A percentile compares a stretch with the other conserved stretches of the same genome.
phyloP scores from a whole-genome alignment of 75 land plant species.

The Azolla pinnata region DNA sequence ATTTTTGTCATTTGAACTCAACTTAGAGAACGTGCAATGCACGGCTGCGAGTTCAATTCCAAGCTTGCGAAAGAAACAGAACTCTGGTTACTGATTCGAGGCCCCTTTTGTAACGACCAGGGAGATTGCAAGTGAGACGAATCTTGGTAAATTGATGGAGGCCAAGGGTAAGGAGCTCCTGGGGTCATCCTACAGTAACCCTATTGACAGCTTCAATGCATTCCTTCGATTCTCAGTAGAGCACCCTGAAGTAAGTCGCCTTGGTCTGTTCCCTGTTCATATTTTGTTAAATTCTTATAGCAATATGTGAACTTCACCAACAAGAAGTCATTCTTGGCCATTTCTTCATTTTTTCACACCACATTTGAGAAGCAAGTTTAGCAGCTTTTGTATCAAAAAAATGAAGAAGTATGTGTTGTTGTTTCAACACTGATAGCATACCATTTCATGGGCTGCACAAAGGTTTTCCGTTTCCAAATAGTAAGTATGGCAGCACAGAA shows the following conservation, averaged over 20 bases:
- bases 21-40: background rate
- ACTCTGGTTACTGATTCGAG: background rate
- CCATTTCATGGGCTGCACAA: too few relatives aligned
- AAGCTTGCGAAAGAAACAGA: background rate
- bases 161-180: constrained; percentile 51
- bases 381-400: too few relatives aligned
- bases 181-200: constrained; percentile 58
- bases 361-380: too few relatives aligned
- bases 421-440: background rate
- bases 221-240: constrained; percentile 62
- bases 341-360: too few relatives aligned
- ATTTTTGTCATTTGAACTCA: too few relatives aligned
- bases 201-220: constrained; percentile 49
- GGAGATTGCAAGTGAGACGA: constrained; percentile 43
- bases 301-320: too few relatives aligned
- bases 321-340: too few relatives aligned
- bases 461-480: too few relatives aligned
- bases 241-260: constrained; percentile 56
- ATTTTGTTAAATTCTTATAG: too few relatives aligned
- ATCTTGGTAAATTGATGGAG: constrained; percentile 66
- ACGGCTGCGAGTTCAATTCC: background rate
- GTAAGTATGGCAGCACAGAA: too few relatives aligned
- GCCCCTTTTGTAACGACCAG: constrained; percentile 24
- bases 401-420: background rate
- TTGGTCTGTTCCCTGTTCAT: background rate